Conservation (phyloP, 345 rosid genomes). For the Cochlearia excelsa region DNA sequence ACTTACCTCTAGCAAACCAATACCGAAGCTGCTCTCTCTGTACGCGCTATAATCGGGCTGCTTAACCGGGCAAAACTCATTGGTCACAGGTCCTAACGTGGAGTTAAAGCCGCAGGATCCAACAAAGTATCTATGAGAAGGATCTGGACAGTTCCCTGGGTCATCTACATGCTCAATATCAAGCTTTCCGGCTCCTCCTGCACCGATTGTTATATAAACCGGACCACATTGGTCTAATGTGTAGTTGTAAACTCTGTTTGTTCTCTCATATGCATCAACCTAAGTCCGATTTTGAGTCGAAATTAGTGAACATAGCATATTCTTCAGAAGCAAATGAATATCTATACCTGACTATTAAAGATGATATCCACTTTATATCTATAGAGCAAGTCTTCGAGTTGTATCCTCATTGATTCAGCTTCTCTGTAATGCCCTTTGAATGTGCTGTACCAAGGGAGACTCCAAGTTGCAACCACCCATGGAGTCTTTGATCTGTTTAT, state of each 20-base stretch:
- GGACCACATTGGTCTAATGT: constrained; percentile 78
- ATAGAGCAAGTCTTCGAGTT: constrained; percentile 74
- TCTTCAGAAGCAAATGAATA: background rate
- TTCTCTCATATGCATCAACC: constrained; percentile 95
- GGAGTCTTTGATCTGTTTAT: constrained; percentile 71
- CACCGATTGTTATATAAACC: constrained; percentile 66
- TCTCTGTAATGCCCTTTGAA: constrained; percentile 74
- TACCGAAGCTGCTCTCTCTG: constrained; percentile 92
- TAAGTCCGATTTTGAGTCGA: constrained; percentile 28
- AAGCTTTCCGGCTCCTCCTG: constrained; percentile 76
- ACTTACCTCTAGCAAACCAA: constrained; percentile 81
- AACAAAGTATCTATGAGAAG: constrained; percentile 34
- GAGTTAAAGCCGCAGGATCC: constrained; percentile 63
- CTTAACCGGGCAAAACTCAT: constrained; percentile 59
- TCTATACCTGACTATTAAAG: constrained; percentile 76
- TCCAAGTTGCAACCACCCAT: constrained; percentile 88
- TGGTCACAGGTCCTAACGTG: constrained; percentile 60
- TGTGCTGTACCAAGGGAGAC: constrained; percentile 86
- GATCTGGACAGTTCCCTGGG: constrained; percentile 73
- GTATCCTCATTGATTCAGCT: constrained; percentile 83
- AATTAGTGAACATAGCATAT: constrained; percentile 1
- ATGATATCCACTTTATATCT: constrained; percentile 59
- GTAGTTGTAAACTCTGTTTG: constrained; percentile 85
- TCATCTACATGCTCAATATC: constrained; percentile 73
- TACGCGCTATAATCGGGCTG: constrained; percentile 91